Evolutionary conservation across 2,329 filamentous ascomycete species (phyloP).

Genomic region (Ceratocystiopsis sp.): DNA sequence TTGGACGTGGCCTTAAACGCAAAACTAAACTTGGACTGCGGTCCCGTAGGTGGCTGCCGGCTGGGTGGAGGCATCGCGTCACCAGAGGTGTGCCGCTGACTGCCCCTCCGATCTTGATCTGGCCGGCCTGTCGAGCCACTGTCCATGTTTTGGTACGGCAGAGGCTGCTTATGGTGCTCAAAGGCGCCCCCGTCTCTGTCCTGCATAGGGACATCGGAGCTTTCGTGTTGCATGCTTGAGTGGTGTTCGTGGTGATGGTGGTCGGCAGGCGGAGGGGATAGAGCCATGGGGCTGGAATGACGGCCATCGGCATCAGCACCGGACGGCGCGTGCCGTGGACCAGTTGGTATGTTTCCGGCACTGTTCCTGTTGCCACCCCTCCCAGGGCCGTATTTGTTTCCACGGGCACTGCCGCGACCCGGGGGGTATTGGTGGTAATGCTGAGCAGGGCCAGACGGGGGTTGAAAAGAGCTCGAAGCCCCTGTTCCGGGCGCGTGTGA

Average conservation of each 20-base stretch:
- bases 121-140: background rate
- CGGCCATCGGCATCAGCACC: constrained; percentile 17
- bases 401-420: constrained; percentile 39
- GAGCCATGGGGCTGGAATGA: constrained; percentile 8
- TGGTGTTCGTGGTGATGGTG: constrained; percentile 8
- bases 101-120: background rate
- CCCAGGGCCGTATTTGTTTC: constrained; percentile 34
- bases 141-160: background rate
- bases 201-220: constrained; percentile 2
- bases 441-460: constrained; percentile 39
- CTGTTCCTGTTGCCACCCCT: constrained; percentile 25
- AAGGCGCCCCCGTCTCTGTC: background rate
- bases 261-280: constrained; percentile 11
- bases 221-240: constrained; percentile 1
- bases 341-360: constrained; percentile 30
- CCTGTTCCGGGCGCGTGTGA: constrained; percentile 32
- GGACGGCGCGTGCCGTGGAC: constrained; percentile 46
- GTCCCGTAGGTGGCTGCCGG: constrained; percentile 34
- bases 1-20: constrained; percentile 67
- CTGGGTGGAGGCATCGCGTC: constrained; percentile 31
- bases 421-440: constrained; percentile 32
- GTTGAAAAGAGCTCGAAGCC: constrained; percentile 37
- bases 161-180: too few species aligned
- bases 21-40: constrained; percentile 73
- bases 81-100: too few species aligned